These are phyloP conservation scores for Geranium rotundifolium DNA, from an alignment of 345 rosid species.

Conservation along the genomic window DNA sequence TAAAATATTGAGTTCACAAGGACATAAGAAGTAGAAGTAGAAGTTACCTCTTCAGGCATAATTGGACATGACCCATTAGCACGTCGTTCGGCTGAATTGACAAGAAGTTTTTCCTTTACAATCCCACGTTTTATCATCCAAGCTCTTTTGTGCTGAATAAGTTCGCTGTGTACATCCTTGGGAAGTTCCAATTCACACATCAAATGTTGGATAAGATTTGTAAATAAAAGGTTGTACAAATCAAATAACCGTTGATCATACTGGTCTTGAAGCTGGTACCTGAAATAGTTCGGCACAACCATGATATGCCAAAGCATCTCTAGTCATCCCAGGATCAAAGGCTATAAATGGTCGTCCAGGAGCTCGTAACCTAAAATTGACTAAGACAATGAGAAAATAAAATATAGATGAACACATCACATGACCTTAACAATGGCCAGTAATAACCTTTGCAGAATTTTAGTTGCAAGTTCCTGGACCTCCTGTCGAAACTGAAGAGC, in stretches of 20 bases:
- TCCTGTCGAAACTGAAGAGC: slow-evolving; percentile 76
- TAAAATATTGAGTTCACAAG: too few species aligned
- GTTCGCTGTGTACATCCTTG: slow-evolving; percentile 93
- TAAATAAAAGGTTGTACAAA: slow-evolving; percentile 6
- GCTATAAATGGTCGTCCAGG: slow-evolving; percentile 83
- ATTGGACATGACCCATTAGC: slow-evolving; percentile 73
- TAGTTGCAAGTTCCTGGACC: slow-evolving; percentile 78
- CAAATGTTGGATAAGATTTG: slow-evolving; percentile 9
- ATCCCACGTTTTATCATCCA: slow-evolving; percentile 86
- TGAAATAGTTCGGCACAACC: slow-evolving; percentile 99
- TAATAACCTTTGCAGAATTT: slow-evolving; percentile 56
- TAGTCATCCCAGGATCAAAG: slow-evolving; percentile 93
- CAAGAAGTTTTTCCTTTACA: slow-evolving; percentile 61
- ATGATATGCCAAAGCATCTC: slow-evolving; percentile 90
- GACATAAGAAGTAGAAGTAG: too few species aligned
- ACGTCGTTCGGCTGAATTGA: slow-evolving; percentile 56
- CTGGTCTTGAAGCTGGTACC: slow-evolving; percentile 39
- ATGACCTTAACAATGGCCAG: slow-evolving; percentile 5
- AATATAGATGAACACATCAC: neutral
- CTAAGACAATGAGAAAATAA: slow-evolving; percentile 2
- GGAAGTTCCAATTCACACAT: slow-evolving; percentile 41
- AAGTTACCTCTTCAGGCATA: slow-evolving; percentile 82
- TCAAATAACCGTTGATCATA: slow-evolving; percentile 8
- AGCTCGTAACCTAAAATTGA: slow-evolving; percentile 51
- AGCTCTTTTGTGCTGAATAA: slow-evolving; percentile 89